Conservation (phyloP, 805 yeast genomes). For the Cyberlindnera euphorbiae region DNA sequence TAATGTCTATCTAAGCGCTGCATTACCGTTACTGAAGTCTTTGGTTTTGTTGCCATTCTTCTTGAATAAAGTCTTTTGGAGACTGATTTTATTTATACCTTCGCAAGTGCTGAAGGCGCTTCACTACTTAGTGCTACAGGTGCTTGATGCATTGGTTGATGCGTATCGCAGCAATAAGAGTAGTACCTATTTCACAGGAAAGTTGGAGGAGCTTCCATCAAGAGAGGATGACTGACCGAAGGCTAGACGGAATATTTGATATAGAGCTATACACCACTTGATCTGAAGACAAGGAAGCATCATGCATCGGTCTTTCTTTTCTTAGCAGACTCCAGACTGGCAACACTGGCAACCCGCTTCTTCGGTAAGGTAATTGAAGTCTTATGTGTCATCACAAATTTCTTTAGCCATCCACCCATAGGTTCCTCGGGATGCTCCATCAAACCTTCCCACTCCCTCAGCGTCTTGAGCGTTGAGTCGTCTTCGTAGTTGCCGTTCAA, state of each 20-base stretch:
- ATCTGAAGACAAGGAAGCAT: neutral
- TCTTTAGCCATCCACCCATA: constrained; percentile 9
- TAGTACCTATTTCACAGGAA: neutral
- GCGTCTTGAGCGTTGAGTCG: constrained; percentile 5
- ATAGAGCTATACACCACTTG: neutral
- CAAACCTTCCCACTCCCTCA: constrained; percentile 9
- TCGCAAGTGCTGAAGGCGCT: constrained; percentile 8
- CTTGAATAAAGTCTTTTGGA: constrained; percentile 12
- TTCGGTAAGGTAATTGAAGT: neutral
- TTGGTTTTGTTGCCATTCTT: constrained; percentile 9
- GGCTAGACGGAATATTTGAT: too few relatives aligned
- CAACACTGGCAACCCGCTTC: neutral
- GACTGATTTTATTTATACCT: constrained; percentile 12
- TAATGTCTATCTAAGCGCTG: constrained; percentile 6
- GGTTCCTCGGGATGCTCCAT: constrained; percentile 10
- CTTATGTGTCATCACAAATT: constrained; percentile 6
- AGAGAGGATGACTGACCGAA: too few relatives aligned
- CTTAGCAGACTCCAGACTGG: neutral
- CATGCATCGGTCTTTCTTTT: constrained; percentile 2
- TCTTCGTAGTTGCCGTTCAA: constrained; percentile 4
- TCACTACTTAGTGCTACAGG: constrained; percentile 8
- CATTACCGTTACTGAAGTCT: constrained; percentile 4
- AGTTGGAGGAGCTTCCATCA: too few relatives aligned
- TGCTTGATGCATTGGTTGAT: constrained; percentile 12
- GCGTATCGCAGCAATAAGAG: constrained; percentile 5